Evolutionary conservation across 129 eudicot species (phyloP), one percentile per base, ranked within the genome.

Genomic region (Arctium lappa): DNA sequence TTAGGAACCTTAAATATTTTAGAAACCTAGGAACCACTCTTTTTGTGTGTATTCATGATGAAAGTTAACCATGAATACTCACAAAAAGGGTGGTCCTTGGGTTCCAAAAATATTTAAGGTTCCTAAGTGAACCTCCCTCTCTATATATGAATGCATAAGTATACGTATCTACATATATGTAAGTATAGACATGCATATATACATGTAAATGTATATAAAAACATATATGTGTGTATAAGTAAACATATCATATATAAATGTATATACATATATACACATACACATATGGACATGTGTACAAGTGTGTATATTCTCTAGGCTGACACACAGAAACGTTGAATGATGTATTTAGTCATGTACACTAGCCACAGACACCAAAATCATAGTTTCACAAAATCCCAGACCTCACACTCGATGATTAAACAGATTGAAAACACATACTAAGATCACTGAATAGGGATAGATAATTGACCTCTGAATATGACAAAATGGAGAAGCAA

Each of bases 401-500:
- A 83, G 33, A 27, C 42, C 32, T 15, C 50, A 68, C 22, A 32
- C 27, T 63, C 42, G 8, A 48, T 69, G 38, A 76, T 69, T 27
- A 33, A 69, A 76, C 62, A 76, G 70, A 72, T 46, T n/a, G 22
- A 81, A 33, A 33, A 37, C 80, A 76, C 40, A 60, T 53, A 81
- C 46, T 53, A 71, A 76, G 63, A 76, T 81, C 76, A 46, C 32
- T 56, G 34, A 40, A 72, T 71, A 60, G 44, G 76, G 74, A 53
- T 75, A 29, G 18, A 76, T 42, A 37, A 33, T 13, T 50, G 81
- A 93, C 97, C 97, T 89, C 84, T 74, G 86, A 68, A 85, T 85
- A 85, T 29, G 94, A 83, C 84, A 89, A 89, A 53, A 93, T 83
- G 69, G 90, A 80, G 74, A 91, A 87, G 84, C 96, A 91, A 65